Evolutionary conservation across 805 yeast species (phyloP), one percentile per base, ranked within the genome.

Genomic region (Candida maltosa): DNA sequence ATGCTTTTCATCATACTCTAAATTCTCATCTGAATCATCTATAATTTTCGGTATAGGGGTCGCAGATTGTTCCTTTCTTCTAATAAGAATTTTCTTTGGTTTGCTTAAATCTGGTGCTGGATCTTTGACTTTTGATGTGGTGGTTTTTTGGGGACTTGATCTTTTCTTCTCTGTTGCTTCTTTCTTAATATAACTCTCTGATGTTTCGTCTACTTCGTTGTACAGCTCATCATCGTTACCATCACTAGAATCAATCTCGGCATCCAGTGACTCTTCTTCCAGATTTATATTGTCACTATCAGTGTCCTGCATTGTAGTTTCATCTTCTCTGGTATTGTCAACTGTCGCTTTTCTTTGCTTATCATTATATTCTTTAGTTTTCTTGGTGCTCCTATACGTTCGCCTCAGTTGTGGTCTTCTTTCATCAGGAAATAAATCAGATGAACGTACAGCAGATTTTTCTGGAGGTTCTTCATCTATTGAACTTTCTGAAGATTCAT

Each of bases 1-100:
- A 22, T 38, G 28, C 8, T 27, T 32, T 18, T 42, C 46, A 5
- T 37, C 40, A 20, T 42, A 42, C 10, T 37, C 42, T 22, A 37
- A 12, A 23, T 40, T 34, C 14, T 32, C 44, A 25, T 32, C 30
- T 5, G 40, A 33, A 10, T 37, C 17, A 26, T 34, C 40, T 24
- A 26, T 32, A 2, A n/a, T 23, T 1, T 32, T 16, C 6, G 24
- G 31, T 19, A 26, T 23, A 6, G 31, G 31, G 2, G 29, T 12
- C 4, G 31, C 6, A 3, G 21, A 8, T 19, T 16, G 14, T 10
- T 24, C 33, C 6, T 18, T 19, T 20, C 20, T 26, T 28, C 28
- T 28, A 16, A 26, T 17, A 9, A 16, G 17, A 9, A 29, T 28
- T 19, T 34, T 35, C 24, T 27, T 23, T 29, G 29, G 29, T 18